Base-by-base conservation (phyloP, 2,329 filamentous ascomycete genomes). In the Fonsecaea multimorphosa region DNA sequence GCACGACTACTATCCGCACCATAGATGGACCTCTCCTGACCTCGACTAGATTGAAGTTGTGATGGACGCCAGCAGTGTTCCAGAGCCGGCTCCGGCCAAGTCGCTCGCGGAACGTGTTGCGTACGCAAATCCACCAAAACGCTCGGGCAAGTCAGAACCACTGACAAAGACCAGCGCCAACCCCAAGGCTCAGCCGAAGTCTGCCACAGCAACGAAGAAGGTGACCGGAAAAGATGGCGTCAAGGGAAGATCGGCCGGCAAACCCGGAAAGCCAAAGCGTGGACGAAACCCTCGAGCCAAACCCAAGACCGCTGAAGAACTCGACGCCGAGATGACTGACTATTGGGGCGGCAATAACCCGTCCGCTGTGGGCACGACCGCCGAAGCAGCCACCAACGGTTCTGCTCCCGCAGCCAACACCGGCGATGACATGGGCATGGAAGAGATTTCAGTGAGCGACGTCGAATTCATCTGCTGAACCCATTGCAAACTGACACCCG, bases 271-370 rank as follows among this genome's bases (percentile, higher is more conserved):
- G 79, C 81, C 84, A 82, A 98, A 97, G 90, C 96, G 92, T 0
- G 88, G 90, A 1, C 88, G 88, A 72, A 89, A 82, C 74, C 82
- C 85, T 70, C 90, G 72, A 81, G 88, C 74, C 84, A 96, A 87
- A 80, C 81, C 84, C 82, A 98, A 98, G 91, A 96, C 93, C 0
- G 88, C 90, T 1, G 94, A 97, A 77, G 93, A 99, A 82, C 88
- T 99, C 29, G 95, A 99, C 78, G 93, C 92, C 3, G 95, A 99
- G 79, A 99, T 99, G 95, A 89, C 88, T 22, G 95, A 98, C 79
- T 99, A 99, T 82, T 98, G 96, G 77, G 87, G 84, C 60, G 76
- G 77, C 32, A 80, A 76, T 56, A 76, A 78, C 40, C 73, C 72
- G 58, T 76, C 80, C 70, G 80, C 79, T 59, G 82, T 82, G 71